phyloP scores from a whole-genome alignment of 192 early-diverging fungal genomes.

The Coemansia sp. region DNA sequence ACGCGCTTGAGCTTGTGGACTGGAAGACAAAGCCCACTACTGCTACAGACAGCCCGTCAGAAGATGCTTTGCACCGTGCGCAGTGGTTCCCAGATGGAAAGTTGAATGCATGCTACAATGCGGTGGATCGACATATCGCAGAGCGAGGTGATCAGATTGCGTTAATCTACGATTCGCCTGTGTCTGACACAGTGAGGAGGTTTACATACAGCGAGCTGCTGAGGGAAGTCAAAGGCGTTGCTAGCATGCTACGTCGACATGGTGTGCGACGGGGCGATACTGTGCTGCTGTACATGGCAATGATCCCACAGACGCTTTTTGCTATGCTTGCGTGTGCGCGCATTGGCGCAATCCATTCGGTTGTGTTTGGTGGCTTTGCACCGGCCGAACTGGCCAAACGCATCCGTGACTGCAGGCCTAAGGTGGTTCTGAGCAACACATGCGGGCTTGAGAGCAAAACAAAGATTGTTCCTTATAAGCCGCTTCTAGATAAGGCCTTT shows the following conservation, averaged over 20 bases:
- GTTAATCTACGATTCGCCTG: constrained; percentile 74
- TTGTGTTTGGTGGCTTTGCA: constrained; percentile 83
- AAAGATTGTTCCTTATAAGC: constrained; percentile 72
- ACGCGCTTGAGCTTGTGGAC: constrained; percentile 44
- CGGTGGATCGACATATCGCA: constrained; percentile 70
- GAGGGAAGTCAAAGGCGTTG: constrained; percentile 64
- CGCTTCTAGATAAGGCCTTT: constrained; percentile 73
- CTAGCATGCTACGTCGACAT: constrained; percentile 61
- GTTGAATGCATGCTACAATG: constrained; percentile 82
- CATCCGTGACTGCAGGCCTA: constrained; percentile 75
- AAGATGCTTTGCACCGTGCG: constrained; percentile 29
- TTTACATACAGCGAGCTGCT: constrained; percentile 70
- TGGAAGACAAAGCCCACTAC: constrained; percentile 30
- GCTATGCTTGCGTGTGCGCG: constrained; percentile 85
- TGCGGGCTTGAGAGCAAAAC: constrained; percentile 76
- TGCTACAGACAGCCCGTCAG: constrained; percentile 14
- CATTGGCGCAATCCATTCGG: constrained; percentile 78
- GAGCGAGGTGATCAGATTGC: constrained; percentile 65
- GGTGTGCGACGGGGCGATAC: constrained; percentile 69
- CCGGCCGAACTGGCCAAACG: constrained; percentile 77
- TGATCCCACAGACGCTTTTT: constrained; percentile 77
- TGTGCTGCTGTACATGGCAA: constrained; percentile 82
- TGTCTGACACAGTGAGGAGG: constrained; percentile 55
- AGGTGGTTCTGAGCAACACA: constrained; percentile 70
- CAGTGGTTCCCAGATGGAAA: constrained; percentile 69